Base-by-base conservation (phyloP, 129 eudicot species). In the Solidago caesia region DNA sequence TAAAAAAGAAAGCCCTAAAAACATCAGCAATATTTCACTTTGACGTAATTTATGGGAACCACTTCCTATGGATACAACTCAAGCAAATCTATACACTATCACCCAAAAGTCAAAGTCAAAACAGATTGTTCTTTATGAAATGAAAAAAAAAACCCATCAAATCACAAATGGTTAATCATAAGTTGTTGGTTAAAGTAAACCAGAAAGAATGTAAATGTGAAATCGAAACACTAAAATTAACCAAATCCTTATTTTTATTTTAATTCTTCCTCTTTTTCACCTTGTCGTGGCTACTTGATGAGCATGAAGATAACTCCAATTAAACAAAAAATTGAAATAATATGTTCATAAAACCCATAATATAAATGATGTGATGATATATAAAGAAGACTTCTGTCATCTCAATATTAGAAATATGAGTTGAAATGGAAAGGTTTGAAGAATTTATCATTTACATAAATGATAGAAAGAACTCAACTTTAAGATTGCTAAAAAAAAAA, bases 201-300 rank as follows among this genome's bases (percentile, higher is more conserved):
- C 8, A 33, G 21, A 21, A 25, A 49, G n/a, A 21, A 6, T 59
- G 64, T 59, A 8, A 25, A 5, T 39, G 15, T 59, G 64, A 59
- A 25, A 8, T 14, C 66, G 1, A 60, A 29, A n/a, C 39, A 3
- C 15, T 55, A 55, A 55, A 16, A 33, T 61, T 29, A 29, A 26
- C 66, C 14, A 33, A 72, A n/a, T 73, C 59, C 68, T 33, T 62
- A 26, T 8, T 29, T 15, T 26, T 66, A 21, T 12, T 52, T 55
- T 66, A 65, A 73, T 75, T 75, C 61, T 53, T 66, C 46, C 7
- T 53, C 72, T 75, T 12, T 70, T 62, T 53, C 56, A 64, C 16
- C 43, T 66, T 66, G 27, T 51, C 63, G 8, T 43, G 73, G 57
- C 10, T 48, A 63, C 57, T 63, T 74, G 70, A 73, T 9, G 13